These are phyloP conservation scores for Ambrosia artemisiifolia DNA, from an alignment of 129 eudicot species.

Conservation along the genomic window DNA sequence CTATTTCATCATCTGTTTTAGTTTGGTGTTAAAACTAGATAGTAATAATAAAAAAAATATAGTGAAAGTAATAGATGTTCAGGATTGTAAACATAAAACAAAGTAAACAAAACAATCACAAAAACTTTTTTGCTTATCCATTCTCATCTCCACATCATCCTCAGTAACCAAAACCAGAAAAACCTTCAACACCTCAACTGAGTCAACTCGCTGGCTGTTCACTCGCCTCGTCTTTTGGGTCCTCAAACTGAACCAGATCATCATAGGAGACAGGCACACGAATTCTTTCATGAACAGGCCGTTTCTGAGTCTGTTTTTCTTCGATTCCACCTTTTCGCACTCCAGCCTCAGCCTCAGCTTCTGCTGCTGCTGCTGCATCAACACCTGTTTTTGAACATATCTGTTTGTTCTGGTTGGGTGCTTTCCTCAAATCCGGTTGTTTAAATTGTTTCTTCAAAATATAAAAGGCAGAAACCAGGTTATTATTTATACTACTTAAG, in stretches of 20 bases:
- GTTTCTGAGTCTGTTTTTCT: conserved; percentile 33
- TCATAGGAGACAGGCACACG: conserved; percentile 82
- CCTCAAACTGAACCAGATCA: conserved; percentile 53
- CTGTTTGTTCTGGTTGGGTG: conserved; percentile 18
- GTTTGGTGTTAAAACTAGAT: too few species aligned
- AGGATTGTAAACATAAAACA: not conserved
- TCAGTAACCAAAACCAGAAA: not conserved
- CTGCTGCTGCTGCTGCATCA: conserved; percentile 20
- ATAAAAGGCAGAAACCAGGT: not conserved
- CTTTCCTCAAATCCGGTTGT: conserved; percentile 31
- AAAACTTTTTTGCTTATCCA: conserved; percentile 11
- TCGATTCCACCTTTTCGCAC: conserved; percentile 27
- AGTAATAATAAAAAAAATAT: too few species aligned
- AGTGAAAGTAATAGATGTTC: not conserved
- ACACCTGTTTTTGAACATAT: conserved; percentile 11
- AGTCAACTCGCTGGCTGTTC: conserved; percentile 1
- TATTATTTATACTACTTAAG: too few species aligned
- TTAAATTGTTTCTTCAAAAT: conserved; percentile 71
- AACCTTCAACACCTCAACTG: not conserved
- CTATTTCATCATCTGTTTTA: too few species aligned
- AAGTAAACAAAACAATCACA: conserved; percentile 14
- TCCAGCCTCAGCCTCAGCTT: conserved; percentile 10
- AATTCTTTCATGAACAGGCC: conserved; percentile 66
- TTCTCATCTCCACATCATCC: conserved; percentile 9
- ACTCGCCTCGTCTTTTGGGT: conserved; percentile 32